Base-by-base conservation (phyloP, 139 green algal species). In the Chlorella sorokiniana region DNA sequence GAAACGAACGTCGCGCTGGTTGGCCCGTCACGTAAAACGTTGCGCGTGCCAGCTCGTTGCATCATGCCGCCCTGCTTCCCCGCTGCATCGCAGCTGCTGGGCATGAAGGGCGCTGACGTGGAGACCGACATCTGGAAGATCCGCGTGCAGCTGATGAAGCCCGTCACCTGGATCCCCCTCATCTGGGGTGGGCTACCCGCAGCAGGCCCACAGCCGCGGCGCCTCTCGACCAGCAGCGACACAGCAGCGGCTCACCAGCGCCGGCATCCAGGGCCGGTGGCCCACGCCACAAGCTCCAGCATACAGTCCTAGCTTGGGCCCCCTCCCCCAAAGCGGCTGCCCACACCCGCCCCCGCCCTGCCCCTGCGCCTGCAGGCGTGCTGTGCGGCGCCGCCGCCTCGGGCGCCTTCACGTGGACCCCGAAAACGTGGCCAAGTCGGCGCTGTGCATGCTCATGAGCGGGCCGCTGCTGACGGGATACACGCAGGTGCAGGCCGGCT, bases 141-240 rank as follows among this genome's bases (percentile, higher is more conserved):
- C 81, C 88, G 94, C 10, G 83, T 99, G 78, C 97, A 99, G 91
- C 92, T 99, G 0, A 99, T 94, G 29, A 99, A 99, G 91, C 97
- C 97, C 10, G 97, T 98, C 3, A 99, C 97, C n/a, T 99, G 97
- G 97, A 94, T 99, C 68, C 97, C 97, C 0, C 90, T 99, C 23
- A 98, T 98, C 79, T 99, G 97, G 97, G 96, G 94, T 96, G 68
- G 61, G 69, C 29, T 27, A 10, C 3, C 4, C 5, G 18, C 4
- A 11, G 29, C 61, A 37, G 27, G 16, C 4, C 25, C 61, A 11
- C 29, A 61, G 52, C 52, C 3, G 52, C 52, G 27, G 52, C 7
- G 52, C 65, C 65, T 35, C 29, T 37, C 14, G 29, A 35, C 4
- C 65, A 52, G 7, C n/a, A n/a, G n/a, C n/a, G n/a, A n/a, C n/a